Conservation (phyloP, 176 grass and related monocot genomes). For the Zizania latifolia region DNA sequence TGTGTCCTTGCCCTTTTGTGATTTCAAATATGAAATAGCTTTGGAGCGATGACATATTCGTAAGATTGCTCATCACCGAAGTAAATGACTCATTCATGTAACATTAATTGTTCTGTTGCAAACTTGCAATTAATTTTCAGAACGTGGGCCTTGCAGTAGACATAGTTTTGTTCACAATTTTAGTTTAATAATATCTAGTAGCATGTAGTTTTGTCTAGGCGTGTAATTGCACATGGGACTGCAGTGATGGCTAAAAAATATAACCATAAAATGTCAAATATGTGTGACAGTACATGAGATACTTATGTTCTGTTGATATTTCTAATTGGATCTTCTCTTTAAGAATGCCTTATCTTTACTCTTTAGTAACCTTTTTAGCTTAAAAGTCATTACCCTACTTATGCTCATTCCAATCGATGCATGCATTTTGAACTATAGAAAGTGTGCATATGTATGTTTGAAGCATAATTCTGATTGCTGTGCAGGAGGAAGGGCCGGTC, state of each 20-base stretch:
- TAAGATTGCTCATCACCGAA: no score
- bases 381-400: no score
- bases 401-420: no score
- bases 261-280: no score
- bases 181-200: conserved; percentile 1
- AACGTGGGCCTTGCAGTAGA: not conserved
- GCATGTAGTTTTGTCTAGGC: not conserved
- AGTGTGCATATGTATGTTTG: not conserved
- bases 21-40: no score
- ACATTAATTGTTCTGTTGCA: not conserved
- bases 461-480: conserved; percentile 28
- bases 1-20: no score
- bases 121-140: conserved; percentile 22
- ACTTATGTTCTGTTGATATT: not conserved
- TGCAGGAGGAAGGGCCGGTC: conserved; percentile 58
- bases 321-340: conserved; percentile 14
- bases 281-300: no score
- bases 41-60: no score
- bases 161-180: not conserved
- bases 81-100: no score
- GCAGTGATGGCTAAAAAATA: no score
- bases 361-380: no score
- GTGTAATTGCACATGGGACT: not conserved
- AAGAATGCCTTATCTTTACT: not conserved
- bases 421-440: not conserved